These are phyloP conservation scores for Peronospora belbahrii DNA, from an alignment of 352 stramenopile genomes.

Conservation along the genomic window DNA sequence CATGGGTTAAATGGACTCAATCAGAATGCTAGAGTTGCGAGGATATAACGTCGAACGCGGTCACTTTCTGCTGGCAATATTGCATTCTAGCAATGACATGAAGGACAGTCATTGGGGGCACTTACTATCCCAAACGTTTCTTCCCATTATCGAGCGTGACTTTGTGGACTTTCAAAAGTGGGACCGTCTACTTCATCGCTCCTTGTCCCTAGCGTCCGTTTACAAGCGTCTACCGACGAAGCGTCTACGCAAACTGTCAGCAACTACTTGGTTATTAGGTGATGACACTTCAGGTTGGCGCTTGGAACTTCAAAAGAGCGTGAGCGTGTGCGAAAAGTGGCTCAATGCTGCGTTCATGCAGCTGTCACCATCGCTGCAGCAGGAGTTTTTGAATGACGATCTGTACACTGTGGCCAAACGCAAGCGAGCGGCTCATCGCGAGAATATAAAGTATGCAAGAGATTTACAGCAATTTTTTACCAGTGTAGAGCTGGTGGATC, in stretches of 20 bases:
- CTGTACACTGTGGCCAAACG: conserved; percentile 31
- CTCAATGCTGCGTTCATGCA: conserved; percentile 32
- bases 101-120: neutral
- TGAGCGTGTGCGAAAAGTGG: conserved; percentile 46
- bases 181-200: conserved; percentile 29
- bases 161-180: conserved; percentile 37
- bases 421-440: conserved; percentile 14
- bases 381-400: conserved; percentile 44
- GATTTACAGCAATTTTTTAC: conserved; percentile 75
- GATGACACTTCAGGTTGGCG: conserved; percentile 41
- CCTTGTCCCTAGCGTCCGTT: neutral
- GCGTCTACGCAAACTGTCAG: conserved; percentile 50
- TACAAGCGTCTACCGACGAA: conserved; percentile 41
- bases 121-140: neutral
- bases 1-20: too few species aligned
- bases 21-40: conserved; percentile 21
- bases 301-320: conserved; percentile 56
- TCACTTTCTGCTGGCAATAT: conserved; percentile 25
- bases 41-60: conserved; percentile 27
- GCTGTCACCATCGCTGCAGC: conserved; percentile 18
- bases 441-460: conserved; percentile 33
- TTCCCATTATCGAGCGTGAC: conserved; percentile 25
- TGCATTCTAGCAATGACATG: neutral
- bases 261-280: conserved; percentile 37
- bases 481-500: conserved; percentile 31